phyloP scores from a whole-genome alignment of 305 asterid species.

The Fraxinus baroniana region DNA sequence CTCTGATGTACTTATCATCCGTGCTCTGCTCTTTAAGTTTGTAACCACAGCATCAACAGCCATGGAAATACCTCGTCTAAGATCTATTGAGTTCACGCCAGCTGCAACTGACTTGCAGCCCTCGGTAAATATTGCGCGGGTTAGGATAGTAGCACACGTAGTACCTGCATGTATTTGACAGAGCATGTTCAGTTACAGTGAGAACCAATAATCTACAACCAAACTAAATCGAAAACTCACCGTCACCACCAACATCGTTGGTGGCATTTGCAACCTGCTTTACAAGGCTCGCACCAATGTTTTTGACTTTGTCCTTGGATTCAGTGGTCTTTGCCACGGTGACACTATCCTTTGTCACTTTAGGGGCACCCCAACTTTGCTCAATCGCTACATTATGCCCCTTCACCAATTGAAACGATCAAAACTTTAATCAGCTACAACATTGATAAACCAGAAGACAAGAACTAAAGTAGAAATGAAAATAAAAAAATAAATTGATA shows the following conservation, averaged over 20 bases:
- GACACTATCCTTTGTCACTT: constrained; percentile 73
- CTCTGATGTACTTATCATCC: constrained; percentile 72
- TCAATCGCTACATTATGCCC: constrained; percentile 67
- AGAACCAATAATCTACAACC: not conserved
- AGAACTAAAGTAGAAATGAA: not conserved
- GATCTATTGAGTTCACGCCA: constrained; percentile 79
- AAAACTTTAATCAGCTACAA: not conserved
- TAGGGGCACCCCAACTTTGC: constrained; percentile 74
- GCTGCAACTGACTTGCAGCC: constrained; percentile 86
- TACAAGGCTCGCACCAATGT: constrained; percentile 70
- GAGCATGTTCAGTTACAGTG: not conserved
- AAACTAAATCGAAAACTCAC: constrained; percentile 28
- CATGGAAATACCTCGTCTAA: constrained; percentile 65
- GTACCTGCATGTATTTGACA: constrained; percentile 41
- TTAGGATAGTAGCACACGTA: constrained; percentile 67
- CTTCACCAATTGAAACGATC: constrained; percentile 27
- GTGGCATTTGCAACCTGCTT: constrained; percentile 77
- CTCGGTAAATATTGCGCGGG: constrained; percentile 65
- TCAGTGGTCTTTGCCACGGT: constrained; percentile 64
- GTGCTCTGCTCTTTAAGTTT: constrained; percentile 63
- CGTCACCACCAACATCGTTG: constrained; percentile 71
- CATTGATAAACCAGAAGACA: not conserved
- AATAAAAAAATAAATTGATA: not conserved
- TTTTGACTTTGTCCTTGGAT: constrained; percentile 54
- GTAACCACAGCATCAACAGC: constrained; percentile 71